A percentile compares a stretch with the other conserved stretches of the same genome.
Conservation (phyloP, 2,329 filamentous ascomycete genomes). For the Colletotrichum liriopes region DNA sequence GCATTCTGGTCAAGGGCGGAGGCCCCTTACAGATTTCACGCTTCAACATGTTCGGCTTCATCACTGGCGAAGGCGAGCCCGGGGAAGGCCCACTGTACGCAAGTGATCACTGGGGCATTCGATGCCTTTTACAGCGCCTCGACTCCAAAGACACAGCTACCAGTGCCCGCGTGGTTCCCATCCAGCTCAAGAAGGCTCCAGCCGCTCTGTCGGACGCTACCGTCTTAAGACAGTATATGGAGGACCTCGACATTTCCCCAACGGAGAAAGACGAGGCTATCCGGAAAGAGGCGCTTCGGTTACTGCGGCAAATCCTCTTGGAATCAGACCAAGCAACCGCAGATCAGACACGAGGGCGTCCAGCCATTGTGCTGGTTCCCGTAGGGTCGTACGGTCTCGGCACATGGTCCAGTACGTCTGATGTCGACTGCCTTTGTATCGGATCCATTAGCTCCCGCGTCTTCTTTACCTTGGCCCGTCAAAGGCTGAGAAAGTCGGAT, state of each 20-base stretch:
- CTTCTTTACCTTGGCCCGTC: conserved; percentile 73
- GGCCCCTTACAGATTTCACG: conserved; percentile 55
- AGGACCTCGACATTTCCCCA: conserved; percentile 61
- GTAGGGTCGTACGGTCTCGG: conserved; percentile 78
- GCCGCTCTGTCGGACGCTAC: conserved; percentile 50
- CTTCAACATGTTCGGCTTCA: conserved; percentile 73
- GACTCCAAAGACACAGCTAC: not conserved
- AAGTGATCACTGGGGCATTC: conserved; percentile 74
- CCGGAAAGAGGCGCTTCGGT: conserved; percentile 61
- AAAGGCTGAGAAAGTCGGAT: conserved; percentile 66
- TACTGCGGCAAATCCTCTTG: conserved; percentile 61
- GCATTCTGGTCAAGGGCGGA: conserved; percentile 69
- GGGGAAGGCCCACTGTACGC: conserved; percentile 50
- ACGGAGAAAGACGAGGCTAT: conserved; percentile 58
- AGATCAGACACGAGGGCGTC: conserved; percentile 42
- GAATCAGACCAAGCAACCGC: conserved; percentile 48
- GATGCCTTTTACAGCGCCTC: conserved; percentile 55
- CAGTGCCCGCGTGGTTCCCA: conserved; percentile 48
- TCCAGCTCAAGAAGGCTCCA: conserved; percentile 53
- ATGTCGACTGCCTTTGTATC: conserved; percentile 78
- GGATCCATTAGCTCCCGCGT: conserved; percentile 72
- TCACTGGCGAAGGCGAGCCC: conserved; percentile 45
- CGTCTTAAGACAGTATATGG: conserved; percentile 57
- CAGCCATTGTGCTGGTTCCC: conserved; percentile 67
- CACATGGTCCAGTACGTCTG: conserved; percentile 73